A percentile compares a stretch with the other conserved stretches of the same genome.
Conservation (phyloP, 179 eudicot species). For the Kewa caespitosa region DNA sequence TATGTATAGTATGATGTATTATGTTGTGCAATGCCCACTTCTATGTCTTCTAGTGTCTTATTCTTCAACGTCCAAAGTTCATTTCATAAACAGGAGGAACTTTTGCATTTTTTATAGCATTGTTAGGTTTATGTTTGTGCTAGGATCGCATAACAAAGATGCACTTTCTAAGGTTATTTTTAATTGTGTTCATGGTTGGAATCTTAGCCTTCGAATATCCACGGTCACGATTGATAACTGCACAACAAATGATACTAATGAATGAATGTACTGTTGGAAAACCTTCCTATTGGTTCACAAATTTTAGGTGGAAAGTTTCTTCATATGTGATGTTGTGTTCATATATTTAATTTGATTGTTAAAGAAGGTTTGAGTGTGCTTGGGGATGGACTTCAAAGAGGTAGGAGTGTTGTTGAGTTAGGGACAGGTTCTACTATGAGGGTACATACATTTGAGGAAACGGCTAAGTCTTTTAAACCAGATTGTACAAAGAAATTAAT, state of each 20-base stretch:
- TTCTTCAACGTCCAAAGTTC: too few relatives aligned
- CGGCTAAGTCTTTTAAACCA: neutral
- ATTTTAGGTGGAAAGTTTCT: conserved; percentile 10
- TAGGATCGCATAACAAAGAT: neutral
- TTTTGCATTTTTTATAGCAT: neutral
- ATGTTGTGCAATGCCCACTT: too few relatives aligned
- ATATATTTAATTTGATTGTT: conserved; percentile 15
- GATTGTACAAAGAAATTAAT: neutral
- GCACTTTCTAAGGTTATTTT: neutral
- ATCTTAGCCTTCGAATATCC: conserved; percentile 9
- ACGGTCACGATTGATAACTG: conserved; percentile 16
- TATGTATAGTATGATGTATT: neutral
- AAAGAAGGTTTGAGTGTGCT: conserved; percentile 8
- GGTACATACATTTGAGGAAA: neutral
- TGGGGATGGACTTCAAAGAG: conserved; percentile 5
- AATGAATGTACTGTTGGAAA: neutral
- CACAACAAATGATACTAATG: conserved; percentile 10
- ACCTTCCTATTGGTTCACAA: neutral
- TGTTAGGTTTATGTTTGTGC: neutral
- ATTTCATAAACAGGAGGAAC: too few relatives aligned
- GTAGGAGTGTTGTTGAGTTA: neutral
- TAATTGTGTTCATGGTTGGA: conserved; percentile 7
- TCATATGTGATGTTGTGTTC: conserved; percentile 15
- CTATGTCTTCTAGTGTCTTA: too few relatives aligned
- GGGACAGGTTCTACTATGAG: neutral